phyloP scores from a whole-genome alignment of 1,284 basidiomycete species.

The Meira nashicola region DNA sequence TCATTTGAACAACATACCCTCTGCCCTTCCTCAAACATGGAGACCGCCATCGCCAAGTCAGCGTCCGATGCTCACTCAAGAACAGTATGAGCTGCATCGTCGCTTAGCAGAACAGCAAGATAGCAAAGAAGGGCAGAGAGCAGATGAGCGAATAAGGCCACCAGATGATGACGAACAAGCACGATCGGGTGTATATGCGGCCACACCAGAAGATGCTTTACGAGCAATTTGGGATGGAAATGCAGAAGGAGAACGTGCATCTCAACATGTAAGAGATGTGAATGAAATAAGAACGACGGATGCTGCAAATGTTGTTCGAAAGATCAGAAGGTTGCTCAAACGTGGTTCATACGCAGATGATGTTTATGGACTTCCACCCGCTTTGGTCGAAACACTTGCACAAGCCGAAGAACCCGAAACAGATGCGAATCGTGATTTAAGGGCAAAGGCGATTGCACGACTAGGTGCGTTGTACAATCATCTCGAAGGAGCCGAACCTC shows the following conservation, averaged over 20 bases:
- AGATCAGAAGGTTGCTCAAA: neutral
- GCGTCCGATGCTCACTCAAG: neutral
- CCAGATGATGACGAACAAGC: conserved; percentile 6
- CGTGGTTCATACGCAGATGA: conserved; percentile 11
- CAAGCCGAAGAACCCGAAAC: conserved; percentile 8
- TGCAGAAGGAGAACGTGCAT: conserved; percentile 7
- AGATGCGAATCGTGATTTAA: neutral
- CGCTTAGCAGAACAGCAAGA: neutral
- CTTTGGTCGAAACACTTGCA: neutral
- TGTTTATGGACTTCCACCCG: conserved; percentile 6
- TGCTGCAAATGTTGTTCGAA: neutral
- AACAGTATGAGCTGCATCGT: conserved; percentile 7
- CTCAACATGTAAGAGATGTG: neutral
- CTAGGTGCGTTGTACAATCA: conserved; percentile 4
- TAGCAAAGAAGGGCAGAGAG: conserved; percentile 4
- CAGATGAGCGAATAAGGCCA: conserved; percentile 1
- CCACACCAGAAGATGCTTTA: conserved; percentile 4
- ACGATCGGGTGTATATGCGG: conserved; percentile 3
- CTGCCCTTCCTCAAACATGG: neutral
- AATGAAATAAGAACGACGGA: neutral
- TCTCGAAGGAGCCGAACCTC: neutral
- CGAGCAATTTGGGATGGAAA: conserved; percentile 6
- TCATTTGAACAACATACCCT: neutral
- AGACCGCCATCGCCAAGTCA: neutral
- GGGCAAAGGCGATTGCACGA: conserved; percentile 7